Evolutionary conservation across 2,329 filamentous ascomycete genomes (phyloP), one percentile per base, ranked within the genome.

Genomic region (Penicillium sp.): DNA sequence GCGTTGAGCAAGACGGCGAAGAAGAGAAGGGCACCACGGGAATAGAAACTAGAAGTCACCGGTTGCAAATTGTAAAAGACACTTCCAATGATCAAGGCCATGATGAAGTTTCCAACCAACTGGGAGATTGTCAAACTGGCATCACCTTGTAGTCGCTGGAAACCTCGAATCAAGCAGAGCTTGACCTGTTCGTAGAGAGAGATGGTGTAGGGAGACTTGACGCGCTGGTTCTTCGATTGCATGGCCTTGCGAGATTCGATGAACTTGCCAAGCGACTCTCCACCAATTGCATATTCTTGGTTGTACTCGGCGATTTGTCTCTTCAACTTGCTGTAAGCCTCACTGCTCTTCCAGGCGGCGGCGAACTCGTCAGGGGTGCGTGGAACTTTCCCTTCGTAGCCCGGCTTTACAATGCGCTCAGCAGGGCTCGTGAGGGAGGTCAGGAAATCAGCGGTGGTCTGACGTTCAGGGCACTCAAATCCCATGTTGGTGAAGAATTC

Each of bases 1-100:
- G 87, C 88, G 67, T 93, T 94, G 74, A 93, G 83, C 53, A 95
- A 75, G 62, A 89, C 83, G 58, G 87, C 87, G 64, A 95, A 93
- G 79, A 95, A 95, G 46, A 95, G 75, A 22, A 95, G 76, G 39
- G 86, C 83, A 56, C 85, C 87, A 53, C 88, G 82, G 60, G 81
- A 78, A 72, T 83, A 94, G 75, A 95, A 93, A 61, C 83, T 88
- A 19, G 68, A 87, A 85, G n/a, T 74, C 76, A 0, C 75, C 62
- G 26, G 78, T n/a, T n/a, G 66, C 33, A 94, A 70, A 65, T 94
- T 84, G 75, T 80, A 95, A 70, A 93, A 95, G 57, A 95, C 83
- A 56, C 83, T 85, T 45, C 84, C 76, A 53, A 95, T 81, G 63
- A 95, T 85, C 55, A 95, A 74, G 49, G 85, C 77, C 80, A 91